Evolutionary conservation across 192 early-diverging fungal species (phyloP), one percentile per base, ranked within the genome.

Genomic region (Coemansia guatemalensis): DNA sequence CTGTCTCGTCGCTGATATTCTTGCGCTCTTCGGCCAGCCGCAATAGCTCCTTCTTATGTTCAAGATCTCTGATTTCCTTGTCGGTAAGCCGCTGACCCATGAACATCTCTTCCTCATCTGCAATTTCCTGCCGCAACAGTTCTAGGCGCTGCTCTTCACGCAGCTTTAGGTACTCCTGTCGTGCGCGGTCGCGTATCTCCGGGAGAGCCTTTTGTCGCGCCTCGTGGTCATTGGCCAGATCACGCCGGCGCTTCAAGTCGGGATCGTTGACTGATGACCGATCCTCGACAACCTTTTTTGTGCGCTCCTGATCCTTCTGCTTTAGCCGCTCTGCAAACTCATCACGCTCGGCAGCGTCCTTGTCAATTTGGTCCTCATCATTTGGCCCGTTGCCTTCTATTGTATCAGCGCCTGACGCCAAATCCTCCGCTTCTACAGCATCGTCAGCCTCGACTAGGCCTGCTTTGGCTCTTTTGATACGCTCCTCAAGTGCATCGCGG

Each of bases 81-180:
- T 87, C 86, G 0, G 91, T 92, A 32, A 97, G 79, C 51, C 87
- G 82, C 54, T 91, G 85, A 33, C 78, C 81, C 12, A 78, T 73
- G 65, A 98, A 97, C 33, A 97, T 62, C 26, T 81, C 78, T 60
- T 96, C 92, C 69, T 98, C 95, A 63, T 99, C 95, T 35, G 85
- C 83, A 26, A 99, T 84, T 63, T 92, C 84, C 65, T 87, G 80
- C 54, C 90, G 71, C 54, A 95, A 68, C 24, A 96, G 75, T 64
- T 89, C 75, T 49, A 99, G 78, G 50, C 86, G 85, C 64, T 93
- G 85, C 51, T 90, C 85, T 59, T 96, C 93, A 44, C 97, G 90
- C 73, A 89, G 88, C 50, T 87, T 87, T 8, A 99, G 76, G 57
- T 99, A 99, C 71, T 93, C 88, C 58, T 95, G 92, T 48, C 95